Evolutionary conservation across 345 rosid species (phyloP).

Genomic region (Cochlearia excelsa): DNA sequence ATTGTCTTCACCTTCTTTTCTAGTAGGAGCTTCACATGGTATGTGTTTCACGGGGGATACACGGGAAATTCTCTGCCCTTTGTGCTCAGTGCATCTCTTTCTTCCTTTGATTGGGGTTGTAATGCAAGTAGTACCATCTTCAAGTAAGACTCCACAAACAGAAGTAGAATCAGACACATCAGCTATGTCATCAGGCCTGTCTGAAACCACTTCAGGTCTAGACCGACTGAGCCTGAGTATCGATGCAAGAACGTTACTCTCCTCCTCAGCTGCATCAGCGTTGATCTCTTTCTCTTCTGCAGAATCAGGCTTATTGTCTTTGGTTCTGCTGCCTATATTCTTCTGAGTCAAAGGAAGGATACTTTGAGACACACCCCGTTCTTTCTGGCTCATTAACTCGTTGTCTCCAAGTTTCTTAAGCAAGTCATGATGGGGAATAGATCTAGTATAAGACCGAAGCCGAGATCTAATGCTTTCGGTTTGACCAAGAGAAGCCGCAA

Average conservation of each 20-base stretch:
- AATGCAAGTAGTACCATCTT: slow-evolving; percentile 51
- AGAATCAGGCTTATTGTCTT: slow-evolving; percentile 34
- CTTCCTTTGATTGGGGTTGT: slow-evolving; percentile 38
- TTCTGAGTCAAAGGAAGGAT: slow-evolving; percentile 37
- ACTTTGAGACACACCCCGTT: no score
- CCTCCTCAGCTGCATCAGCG: slow-evolving; percentile 35
- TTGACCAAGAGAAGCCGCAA: slow-evolving; percentile 21
- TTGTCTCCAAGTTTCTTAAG: slow-evolving; percentile 43
- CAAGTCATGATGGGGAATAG: slow-evolving; percentile 52
- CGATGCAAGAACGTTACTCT: slow-evolving; percentile 27
- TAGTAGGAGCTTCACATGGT: neutral
- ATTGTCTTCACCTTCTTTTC: slow-evolving; percentile 17
- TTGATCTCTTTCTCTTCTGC: slow-evolving; percentile 23
- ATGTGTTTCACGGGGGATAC: neutral
- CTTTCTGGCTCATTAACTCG: slow-evolving; percentile 28
- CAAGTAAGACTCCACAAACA: slow-evolving; percentile 50
- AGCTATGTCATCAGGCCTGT: slow-evolving; percentile 15
- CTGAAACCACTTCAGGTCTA: slow-evolving; percentile 50
- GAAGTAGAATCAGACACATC: slow-evolving; percentile 27
- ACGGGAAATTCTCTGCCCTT: slow-evolving; percentile 38
- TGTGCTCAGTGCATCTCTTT: slow-evolving; percentile 36
- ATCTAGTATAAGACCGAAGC: slow-evolving; percentile 62
- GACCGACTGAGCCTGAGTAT: slow-evolving; percentile 51
- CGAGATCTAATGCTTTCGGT: slow-evolving; percentile 63
- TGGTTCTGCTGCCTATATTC: slow-evolving; percentile 46